A percentile compares a stretch with the other conserved stretches of the same genome.
Conservation (phyloP, 2,329 filamentous ascomycete genomes). For the Uncinocarpus reesii region DNA sequence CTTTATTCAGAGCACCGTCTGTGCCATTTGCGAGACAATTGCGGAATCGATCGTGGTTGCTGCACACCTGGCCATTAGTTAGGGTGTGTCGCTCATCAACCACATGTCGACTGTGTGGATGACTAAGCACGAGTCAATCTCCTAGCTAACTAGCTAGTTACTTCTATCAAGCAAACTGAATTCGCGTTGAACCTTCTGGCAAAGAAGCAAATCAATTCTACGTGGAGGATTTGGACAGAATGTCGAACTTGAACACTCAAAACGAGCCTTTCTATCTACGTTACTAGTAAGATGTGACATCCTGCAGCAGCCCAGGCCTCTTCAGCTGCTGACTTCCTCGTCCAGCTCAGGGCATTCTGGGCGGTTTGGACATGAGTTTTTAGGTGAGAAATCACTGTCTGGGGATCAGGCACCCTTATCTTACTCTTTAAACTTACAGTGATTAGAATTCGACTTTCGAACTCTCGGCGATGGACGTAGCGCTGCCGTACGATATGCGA, state of each 20-base stretch:
- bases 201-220: too few species aligned
- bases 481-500: slow-evolving; percentile 90
- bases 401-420: too few species aligned
- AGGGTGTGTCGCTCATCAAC: not conserved
- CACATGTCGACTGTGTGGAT: slow-evolving; percentile 30
- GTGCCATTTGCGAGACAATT: slow-evolving; percentile 26
- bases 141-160: too few species aligned
- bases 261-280: slow-evolving; percentile 88
- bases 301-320: slow-evolving; percentile 26
- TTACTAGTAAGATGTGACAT: slow-evolving; percentile 71
- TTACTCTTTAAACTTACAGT: slow-evolving; percentile 14
- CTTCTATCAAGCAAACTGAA: too few species aligned
- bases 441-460: slow-evolving; percentile 84
- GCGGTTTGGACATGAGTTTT: slow-evolving; percentile 93
- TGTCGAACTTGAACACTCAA: slow-evolving; percentile 28
- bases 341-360: slow-evolving; percentile 90
- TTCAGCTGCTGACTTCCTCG: slow-evolving; percentile 33
- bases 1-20: slow-evolving; percentile 31
- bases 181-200: too few species aligned
- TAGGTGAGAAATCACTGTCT: slow-evolving; percentile 60
- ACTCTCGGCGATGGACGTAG: slow-evolving; percentile 86
- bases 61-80: slow-evolving; percentile 11
- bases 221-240: too few species aligned
- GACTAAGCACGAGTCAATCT: slow-evolving; percentile 30
- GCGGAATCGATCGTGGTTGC: slow-evolving; percentile 10